Base-by-base conservation (phyloP, 108 stramenopile genomes). In the Nitzschia sp. region DNA sequence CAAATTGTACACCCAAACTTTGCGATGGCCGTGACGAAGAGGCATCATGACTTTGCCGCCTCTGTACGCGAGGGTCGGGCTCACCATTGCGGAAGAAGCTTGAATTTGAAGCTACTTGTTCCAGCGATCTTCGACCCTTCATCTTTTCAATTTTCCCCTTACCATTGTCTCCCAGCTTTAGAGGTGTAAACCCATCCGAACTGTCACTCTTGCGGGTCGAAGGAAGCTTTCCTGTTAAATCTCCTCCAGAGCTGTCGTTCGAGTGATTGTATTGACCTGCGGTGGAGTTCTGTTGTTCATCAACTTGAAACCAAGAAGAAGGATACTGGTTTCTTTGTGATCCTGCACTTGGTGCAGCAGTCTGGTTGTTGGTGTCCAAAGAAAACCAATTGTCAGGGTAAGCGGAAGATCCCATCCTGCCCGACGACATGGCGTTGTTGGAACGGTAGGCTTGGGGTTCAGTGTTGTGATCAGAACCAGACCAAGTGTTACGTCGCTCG, bases 321-420 rank as follows among this genome's bases (percentile, higher is more conserved):
- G 29, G 29, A 34, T 34, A 34, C 5, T 5, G 3, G 29, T 34
- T 34, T 34, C 29, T 34, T 5, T 34, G 29, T 48, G 46, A 15
- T 48, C 17, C 46, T 15, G n/a, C 3, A 48, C 46, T 48, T 48
- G 46, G 46, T 48, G 17, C 17, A 2, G 46, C 46, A 17, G 46
- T 15, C n/a, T 48, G 14, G 46, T 48, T 17, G 46, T 48, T 48
- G 46, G 17, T 2, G 2, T 15, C 17, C 46, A 48, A 48, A 3
- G 46, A 17, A 17, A 62, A 62, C 61, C 61, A 62, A 43, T 41
- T 22, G 41, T 62, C 61, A 9, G 61, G 61, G 21, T 43, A 40
- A 14, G 38, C 24, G 43, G 61, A 44, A 43, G 61, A 62, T 20
- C 15, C 61, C 11, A 37, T 39, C 29, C 29, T 34, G 5, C 29